Conservation (phyloP, 768 basidiomycete species). For the Amylocystis lapponica region DNA sequence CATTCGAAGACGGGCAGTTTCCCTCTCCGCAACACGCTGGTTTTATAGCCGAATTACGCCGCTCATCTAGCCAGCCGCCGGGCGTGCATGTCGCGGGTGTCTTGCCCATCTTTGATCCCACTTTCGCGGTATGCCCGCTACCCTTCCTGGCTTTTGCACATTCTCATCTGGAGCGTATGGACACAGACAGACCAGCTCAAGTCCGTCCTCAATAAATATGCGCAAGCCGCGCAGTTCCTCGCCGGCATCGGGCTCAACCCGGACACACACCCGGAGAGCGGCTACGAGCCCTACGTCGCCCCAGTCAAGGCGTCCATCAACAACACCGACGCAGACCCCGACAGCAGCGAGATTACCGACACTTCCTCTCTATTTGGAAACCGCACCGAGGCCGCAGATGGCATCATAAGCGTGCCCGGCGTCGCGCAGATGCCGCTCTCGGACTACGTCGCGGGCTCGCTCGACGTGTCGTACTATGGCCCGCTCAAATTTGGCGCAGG, state of each 20-base stretch:
- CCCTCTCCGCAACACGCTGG: too few species aligned
- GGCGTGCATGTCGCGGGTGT: constrained; percentile 1
- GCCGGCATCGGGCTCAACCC: constrained; percentile 27
- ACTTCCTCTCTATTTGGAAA: neutral
- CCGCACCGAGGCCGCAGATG: constrained; percentile 1
- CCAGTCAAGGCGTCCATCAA: constrained; percentile 3
- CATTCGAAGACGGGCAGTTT: too few species aligned
- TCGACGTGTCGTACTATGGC: constrained; percentile 48
- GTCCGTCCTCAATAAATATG: constrained; percentile 26
- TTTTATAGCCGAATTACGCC: constrained; percentile 5
- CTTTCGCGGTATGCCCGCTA: constrained; percentile 13
- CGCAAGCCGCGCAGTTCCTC: constrained; percentile 20
- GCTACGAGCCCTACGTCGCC: constrained; percentile 18
- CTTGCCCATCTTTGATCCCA: constrained; percentile 19
- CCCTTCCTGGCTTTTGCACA: neutral
- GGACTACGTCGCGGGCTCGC: constrained; percentile 32
- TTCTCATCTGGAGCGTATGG: too few species aligned
- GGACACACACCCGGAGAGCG: constrained; percentile 19
- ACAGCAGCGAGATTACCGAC: too few species aligned
- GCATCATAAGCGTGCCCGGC: constrained; percentile 15
- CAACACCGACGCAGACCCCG: neutral
- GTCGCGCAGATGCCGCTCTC: constrained; percentile 25
- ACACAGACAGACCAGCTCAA: constrained; percentile 23
- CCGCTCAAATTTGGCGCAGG: constrained; percentile 48
- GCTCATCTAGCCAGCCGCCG: constrained; percentile 1